A percentile compares a stretch with the other conserved stretches of the same genome.
phyloP scores from a whole-genome alignment of 306 rosid species.

The Pterocarpus santalinus region DNA sequence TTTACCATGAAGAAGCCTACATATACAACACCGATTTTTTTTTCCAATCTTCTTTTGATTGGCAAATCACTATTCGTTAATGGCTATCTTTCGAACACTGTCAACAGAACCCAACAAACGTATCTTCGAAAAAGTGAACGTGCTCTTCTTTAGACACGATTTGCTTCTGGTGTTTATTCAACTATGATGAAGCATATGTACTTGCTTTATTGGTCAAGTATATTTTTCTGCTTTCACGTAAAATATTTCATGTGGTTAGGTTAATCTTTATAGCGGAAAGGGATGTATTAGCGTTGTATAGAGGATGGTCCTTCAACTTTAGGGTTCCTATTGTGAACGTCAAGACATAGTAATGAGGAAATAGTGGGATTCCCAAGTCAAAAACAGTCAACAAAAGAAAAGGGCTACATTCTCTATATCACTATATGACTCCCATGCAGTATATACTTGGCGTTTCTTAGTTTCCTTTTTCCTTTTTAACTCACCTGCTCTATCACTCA shows the following conservation, averaged over 20 bases:
- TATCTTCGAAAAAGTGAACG: constrained; percentile 37
- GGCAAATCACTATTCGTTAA: constrained; percentile 16
- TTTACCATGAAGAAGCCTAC: background rate
- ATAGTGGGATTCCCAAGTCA: constrained; percentile 59
- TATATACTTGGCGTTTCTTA: constrained; percentile 10
- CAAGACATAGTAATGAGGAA: constrained; percentile 54
- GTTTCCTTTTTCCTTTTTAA: background rate
- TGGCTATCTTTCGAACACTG: background rate
- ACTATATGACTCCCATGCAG: constrained; percentile 43
- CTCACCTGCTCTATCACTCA: background rate
- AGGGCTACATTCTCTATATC: constrained; percentile 24
- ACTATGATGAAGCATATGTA: constrained; percentile 40
- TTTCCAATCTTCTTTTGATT: constrained; percentile 3
- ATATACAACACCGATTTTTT: background rate
- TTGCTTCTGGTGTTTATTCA: constrained; percentile 34
- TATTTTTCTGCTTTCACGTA: constrained; percentile 45
- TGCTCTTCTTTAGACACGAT: constrained; percentile 38
- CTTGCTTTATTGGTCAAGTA: constrained; percentile 63
- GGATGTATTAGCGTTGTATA: constrained; percentile 36
- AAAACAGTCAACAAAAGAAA: constrained; percentile 55
- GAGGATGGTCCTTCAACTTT: constrained; percentile 51
- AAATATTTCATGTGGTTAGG: constrained; percentile 36
- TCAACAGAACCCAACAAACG: background rate
- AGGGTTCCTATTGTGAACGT: constrained; percentile 60
- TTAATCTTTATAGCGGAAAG: constrained; percentile 27